These are phyloP conservation scores for Papiliotrema terrestris DNA, from an alignment of 1,284 basidiomycete genomes.

Conservation along the genomic window DNA sequence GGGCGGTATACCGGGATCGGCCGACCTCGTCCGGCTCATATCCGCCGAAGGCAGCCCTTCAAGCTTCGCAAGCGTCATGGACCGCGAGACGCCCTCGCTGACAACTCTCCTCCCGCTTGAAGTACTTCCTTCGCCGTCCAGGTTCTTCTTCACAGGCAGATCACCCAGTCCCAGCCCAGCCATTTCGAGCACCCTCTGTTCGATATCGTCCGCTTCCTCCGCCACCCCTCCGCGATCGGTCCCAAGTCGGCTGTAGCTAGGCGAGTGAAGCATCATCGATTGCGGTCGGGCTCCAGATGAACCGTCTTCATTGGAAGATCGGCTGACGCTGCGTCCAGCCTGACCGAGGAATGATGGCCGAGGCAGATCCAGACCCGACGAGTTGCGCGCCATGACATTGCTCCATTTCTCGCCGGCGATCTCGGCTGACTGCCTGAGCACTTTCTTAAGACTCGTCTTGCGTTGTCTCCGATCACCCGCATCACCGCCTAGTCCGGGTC, in stretches of 20 bases:
- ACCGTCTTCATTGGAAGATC: background rate
- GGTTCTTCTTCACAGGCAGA: background rate
- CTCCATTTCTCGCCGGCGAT: conserved; percentile 29
- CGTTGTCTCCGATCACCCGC: conserved; percentile 16
- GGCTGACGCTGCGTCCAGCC: conserved; percentile 5
- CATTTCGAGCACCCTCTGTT: conserved; percentile 43
- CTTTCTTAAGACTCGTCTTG: conserved; percentile 42
- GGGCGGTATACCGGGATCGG: conserved; percentile 3
- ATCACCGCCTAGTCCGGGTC: background rate
- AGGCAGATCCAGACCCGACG: conserved; percentile 1
- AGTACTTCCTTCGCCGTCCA: background rate
- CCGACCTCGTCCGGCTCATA: conserved; percentile 16
- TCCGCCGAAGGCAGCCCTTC: conserved; percentile 1
- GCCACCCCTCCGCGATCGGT: conserved; percentile 7
- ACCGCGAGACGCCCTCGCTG: background rate
- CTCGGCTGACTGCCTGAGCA: conserved; percentile 30
- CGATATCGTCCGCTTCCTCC: conserved; percentile 28
- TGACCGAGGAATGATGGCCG: conserved; percentile 7
- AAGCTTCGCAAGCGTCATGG: background rate
- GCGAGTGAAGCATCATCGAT: background rate
- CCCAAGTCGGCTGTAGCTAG: background rate
- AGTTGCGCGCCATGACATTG: conserved; percentile 18
- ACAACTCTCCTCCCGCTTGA: background rate
- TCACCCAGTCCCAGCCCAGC: conserved; percentile 28
- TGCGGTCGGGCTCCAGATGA: background rate